Percentiles rank a stretch among this genome's conserved stretches.
Evolutionary conservation across 2,329 filamentous ascomycete genomes (phyloP).

Genomic region (Albophoma yamanashiensis): DNA sequence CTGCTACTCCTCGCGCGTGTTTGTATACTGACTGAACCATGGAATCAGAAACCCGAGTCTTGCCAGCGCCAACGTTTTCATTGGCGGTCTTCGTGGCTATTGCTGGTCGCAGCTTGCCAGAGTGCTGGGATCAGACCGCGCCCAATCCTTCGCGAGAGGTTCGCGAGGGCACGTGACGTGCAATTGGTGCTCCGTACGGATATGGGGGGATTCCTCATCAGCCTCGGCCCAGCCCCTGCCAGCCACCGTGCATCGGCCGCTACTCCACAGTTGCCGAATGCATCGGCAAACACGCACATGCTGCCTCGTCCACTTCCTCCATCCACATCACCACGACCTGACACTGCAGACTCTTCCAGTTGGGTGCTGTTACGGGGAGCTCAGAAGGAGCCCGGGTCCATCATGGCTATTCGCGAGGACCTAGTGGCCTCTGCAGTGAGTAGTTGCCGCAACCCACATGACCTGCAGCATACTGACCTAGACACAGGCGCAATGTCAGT

Average conservation of each 20-base stretch:
- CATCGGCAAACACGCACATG: constrained; percentile 14
- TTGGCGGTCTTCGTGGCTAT: background rate
- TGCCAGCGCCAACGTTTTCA: background rate
- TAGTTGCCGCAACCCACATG: constrained; percentile 2
- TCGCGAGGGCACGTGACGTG: constrained; percentile 12
- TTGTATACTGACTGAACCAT: background rate
- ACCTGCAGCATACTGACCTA: background rate
- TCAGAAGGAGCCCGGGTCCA: constrained; percentile 8
- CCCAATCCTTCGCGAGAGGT: background rate
- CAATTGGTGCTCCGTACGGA: background rate
- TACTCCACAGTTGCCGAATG: constrained; percentile 7
- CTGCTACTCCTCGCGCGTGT: background rate
- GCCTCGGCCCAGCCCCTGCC: constrained; percentile 20
- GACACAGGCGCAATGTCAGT: constrained; percentile 33
- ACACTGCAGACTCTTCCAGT: constrained; percentile 3
- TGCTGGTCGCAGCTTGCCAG: background rate
- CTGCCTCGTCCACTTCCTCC: constrained; percentile 7
- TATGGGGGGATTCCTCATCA: background rate
- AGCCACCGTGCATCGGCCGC: constrained; percentile 4
- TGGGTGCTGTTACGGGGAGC: constrained; percentile 14
- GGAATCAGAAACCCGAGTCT: background rate
- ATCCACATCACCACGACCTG: constrained; percentile 8
- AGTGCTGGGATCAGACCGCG: background rate
- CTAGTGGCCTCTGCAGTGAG: constrained; percentile 71
- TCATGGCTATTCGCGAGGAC: constrained; percentile 88